Base-by-base conservation (phyloP, 371 early-diverging fungal genomes). In the Circinella minor region DNA sequence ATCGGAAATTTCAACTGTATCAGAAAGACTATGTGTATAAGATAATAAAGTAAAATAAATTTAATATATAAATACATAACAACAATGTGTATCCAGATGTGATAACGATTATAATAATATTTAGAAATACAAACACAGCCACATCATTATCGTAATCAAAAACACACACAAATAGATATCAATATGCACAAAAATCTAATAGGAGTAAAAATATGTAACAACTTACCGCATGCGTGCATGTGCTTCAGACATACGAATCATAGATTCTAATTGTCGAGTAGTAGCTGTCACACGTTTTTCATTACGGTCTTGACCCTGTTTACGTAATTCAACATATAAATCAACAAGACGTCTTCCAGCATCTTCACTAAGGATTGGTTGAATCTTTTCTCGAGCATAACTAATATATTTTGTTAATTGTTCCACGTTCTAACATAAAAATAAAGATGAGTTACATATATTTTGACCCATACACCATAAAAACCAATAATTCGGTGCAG, bases 231-330 rank as follows among this genome's bases (percentile, higher is more conserved):
- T 95, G 72, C 90, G 89, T 66, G 99, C 99, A 74, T 98, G 98
- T 4, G 99, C 99, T 79, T 99, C 99, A 20, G 98, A 85, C 78
- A 99, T 89, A 61, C 99, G 93, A 74, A 99, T 98, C 93, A 99
- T 93, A 34, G 96, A 95, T 87, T 99, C 99, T 43, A 99, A 87
- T 83, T 99, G 99, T 67, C 99, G 90, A 4, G 99, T 99, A 0
- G 99, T 99, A 1, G 99, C 99, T 17, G 97, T 95, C 39, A 99
- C 90, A 36, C 94, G 92, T 64, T 92, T 94, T 27, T 89, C 91
- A 18, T 78, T 72, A 68, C 87, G 70, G 61, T 88, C 81, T 61
- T 87, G 84, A 15, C 97, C 98, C 65, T 94, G 82, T 69, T 91
- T 88, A 11, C 99, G 89, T 72, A 99, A 84, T 39, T 94, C 92